phyloP scores from a whole-genome alignment of 768 basidiomycete species.

The Amanita inopinata region DNA sequence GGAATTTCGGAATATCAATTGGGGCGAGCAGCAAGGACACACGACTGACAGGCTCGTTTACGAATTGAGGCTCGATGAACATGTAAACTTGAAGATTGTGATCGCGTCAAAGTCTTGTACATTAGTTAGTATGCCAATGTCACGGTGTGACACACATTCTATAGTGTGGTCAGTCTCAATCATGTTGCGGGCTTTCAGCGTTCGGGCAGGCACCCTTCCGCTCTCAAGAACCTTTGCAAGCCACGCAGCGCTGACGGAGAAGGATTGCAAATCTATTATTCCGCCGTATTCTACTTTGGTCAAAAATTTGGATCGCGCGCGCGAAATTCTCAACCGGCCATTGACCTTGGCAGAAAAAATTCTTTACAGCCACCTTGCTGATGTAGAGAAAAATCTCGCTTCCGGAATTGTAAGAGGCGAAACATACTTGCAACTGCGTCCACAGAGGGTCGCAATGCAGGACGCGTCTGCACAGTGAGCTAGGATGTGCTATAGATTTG shows the following conservation, averaged over 20 bases:
- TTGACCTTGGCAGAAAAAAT: slow-evolving; percentile 97
- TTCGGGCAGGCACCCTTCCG: slow-evolving; percentile 18
- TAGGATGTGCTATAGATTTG: slow-evolving; percentile 10
- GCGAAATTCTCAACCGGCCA: slow-evolving; percentile 63
- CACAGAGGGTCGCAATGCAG: slow-evolving; percentile 96
- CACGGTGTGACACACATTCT: too few relatives aligned
- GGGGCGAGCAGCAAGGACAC: too few relatives aligned
- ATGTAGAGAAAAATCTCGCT: slow-evolving; percentile 65
- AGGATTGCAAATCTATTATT: slow-evolving; percentile 54
- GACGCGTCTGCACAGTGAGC: slow-evolving; percentile 86
- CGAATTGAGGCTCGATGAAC: too few relatives aligned
- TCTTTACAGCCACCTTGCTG: slow-evolving; percentile 81
- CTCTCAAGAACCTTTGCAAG: slow-evolving; percentile 25
- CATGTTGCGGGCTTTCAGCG: slow-evolving; percentile 4
- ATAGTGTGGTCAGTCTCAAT: too few relatives aligned
- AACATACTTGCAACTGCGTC: slow-evolving; percentile 81
- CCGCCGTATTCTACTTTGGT: slow-evolving; percentile 76
- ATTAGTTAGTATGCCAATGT: too few relatives aligned
- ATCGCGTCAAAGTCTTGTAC: too few relatives aligned
- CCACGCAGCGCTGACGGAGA: slow-evolving; percentile 27
- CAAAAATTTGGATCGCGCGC: slow-evolving; percentile 59
- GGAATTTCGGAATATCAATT: too few relatives aligned
- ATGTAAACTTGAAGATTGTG: too few relatives aligned
- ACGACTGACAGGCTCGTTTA: too few relatives aligned
- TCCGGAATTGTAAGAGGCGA: slow-evolving; percentile 71